Base-by-base conservation (phyloP, 2,329 filamentous ascomycete species). In the Aspergillus udagawae region DNA sequence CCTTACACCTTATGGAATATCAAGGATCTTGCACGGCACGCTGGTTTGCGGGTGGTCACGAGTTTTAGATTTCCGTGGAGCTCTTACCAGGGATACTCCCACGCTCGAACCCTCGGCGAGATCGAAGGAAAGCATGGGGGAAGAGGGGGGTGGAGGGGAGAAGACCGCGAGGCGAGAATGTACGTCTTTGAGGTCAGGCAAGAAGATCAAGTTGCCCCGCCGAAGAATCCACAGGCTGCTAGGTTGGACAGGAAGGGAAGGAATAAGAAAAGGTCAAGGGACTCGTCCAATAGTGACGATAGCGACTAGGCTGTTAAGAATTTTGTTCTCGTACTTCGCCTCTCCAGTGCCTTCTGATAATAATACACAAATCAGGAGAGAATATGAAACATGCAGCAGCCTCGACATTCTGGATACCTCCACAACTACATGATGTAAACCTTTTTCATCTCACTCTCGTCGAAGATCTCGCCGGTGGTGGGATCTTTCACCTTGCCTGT, bases 1-100 rank as follows among this genome's bases (percentile, higher is more conserved):
- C 94, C 94, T 0, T 99, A 99, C 73, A 93, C 91, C 2, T 82
- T 97, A 1, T 99, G 94, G 94, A 97, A 97, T 76, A 83, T 97
- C 27, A 84, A 87, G 38, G 93, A 97, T 77, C 80, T 99, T 28
- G 94, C 85, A 1, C 83, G 93, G 6, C 91, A 96, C 68, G 73
- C 73, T 45, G 75, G 77, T n/a, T 55, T 80, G 60, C 67, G 70
- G 59, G 74, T 80, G 55, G 73, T 77, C 14, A 77, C 76, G 44
- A 79, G 76, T 64, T 80, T 80, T 60, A 73, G 63, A 42, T 80
- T 81, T 57, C 77, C 78, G 5, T 78, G 79, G 76, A 60, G 67
- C 53, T 77, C 75, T 38, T 80, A 80, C 66, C 70, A 75, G 35
- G 73, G 76, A 3, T 80, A 80, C 60, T 73, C 74, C 17, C 78